Base-by-base conservation (phyloP, 176 grass and related monocot species). In the Aegilops sharonensis region DNA sequence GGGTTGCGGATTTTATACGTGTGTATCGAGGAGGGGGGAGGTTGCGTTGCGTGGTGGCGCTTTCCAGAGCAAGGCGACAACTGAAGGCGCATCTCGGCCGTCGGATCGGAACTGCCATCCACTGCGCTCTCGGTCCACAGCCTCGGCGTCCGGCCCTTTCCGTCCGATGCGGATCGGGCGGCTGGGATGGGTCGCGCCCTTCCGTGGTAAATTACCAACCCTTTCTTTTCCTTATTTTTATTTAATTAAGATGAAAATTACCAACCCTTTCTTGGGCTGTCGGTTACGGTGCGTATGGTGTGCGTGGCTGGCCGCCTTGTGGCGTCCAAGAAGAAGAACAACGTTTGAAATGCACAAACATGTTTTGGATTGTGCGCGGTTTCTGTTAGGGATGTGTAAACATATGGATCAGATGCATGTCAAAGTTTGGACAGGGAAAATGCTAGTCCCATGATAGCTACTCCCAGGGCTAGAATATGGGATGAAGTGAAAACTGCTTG, bases 31-130 rank as follows among this genome's bases (percentile, higher is more conserved):
- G 50, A 25, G 7, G 31, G 31, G 52, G 39, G 34, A 8, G 56
- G 56, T 21, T 21, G 56, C 56, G 63, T 78, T 80, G 43, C 48
- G 80, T 68, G 72, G 45, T 75, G 34, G 78, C 39, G 70, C 25
- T 43, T 60, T 56, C 45, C 8, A 73, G 67, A 29, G 34, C 40
- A 63, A 79, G 48, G 65, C 36, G 64, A 72, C 80, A 83, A 72
- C 39, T 35, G 68, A 39, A 30, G 72, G 15, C 42, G 30, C 40
- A 88, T 83, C 72, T 15, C 24, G 43, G 72, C 86, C 72, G 80
- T 88, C 57, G 48, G 72, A 88, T 88, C 57, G 15, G 20, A 83
- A 78, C 68, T 3, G 76, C 42, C 24, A 15, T 18, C 62, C 23
- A 17, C 35, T 83, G 52, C 43, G 42, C 29, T 36, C 40, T 27